A percentile compares a stretch with the other conserved stretches of the same genome.
These are phyloP conservation scores for Nemania serpens DNA, from an alignment of 2,329 filamentous ascomycete species.

Conservation along the genomic window DNA sequence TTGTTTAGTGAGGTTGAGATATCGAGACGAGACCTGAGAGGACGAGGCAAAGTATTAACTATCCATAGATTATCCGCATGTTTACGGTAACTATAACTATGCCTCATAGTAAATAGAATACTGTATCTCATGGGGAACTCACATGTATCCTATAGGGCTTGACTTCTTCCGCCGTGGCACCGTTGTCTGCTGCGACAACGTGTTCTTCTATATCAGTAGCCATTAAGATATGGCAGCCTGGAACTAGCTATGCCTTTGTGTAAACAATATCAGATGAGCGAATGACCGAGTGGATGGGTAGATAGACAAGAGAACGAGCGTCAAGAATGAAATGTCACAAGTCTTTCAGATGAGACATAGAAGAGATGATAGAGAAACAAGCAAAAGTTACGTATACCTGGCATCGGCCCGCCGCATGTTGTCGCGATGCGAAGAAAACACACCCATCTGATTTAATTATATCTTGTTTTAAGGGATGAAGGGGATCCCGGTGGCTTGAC, in stretches of 20 bases:
- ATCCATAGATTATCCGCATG: too few relatives aligned
- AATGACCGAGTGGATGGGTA: not conserved
- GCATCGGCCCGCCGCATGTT: conserved; percentile 11
- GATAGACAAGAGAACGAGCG: not conserved
- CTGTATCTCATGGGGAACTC: conserved; percentile 37
- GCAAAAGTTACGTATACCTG: not conserved
- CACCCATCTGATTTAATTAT: conserved; percentile 33
- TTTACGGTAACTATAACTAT: too few relatives aligned
- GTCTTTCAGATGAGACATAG: not conserved
- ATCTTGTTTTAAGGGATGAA: conserved; percentile 33
- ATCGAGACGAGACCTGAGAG: conserved; percentile 65
- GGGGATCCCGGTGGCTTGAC: conserved; percentile 38
- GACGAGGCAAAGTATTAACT: not conserved
- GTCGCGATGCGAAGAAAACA: not conserved
- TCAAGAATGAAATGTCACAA: not conserved
- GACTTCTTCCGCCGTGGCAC: conserved; percentile 49
- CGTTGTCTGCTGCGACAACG: conserved; percentile 34
- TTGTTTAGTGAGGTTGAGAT: conserved; percentile 68
- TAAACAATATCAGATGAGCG: conserved; percentile 5
- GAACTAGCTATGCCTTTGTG: not conserved
- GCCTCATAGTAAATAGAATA: too few relatives aligned
- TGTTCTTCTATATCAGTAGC: conserved; percentile 36
- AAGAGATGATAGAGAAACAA: not conserved
- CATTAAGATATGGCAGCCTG: conserved; percentile 25
- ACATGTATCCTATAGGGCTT: conserved; percentile 63